A percentile compares a stretch with the other conserved stretches of the same genome.
Conservation (phyloP, 192 early-diverging fungal species). For the Coemansia sp. region DNA sequence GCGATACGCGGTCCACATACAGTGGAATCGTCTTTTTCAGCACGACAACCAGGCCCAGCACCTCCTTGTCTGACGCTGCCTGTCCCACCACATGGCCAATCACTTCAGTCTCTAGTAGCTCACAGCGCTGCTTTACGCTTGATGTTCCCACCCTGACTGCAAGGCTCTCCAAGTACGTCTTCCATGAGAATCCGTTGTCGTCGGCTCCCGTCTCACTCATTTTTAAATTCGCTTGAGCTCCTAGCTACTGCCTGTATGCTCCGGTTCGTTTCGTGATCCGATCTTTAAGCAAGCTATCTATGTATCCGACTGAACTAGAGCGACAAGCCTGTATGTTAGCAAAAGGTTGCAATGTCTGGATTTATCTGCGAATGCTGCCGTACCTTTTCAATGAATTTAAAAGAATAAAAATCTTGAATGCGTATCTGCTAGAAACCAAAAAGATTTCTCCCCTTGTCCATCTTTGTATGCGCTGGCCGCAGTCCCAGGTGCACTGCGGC, state of each 20-base stretch:
- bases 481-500: not conserved
- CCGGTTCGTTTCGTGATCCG: not conserved
- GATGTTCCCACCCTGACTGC: conserved; percentile 54
- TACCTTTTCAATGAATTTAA: not conserved
- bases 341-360: too few relatives aligned
- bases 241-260: not conserved
- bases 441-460: not conserved
- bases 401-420: not conserved
- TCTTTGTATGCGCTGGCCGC: not conserved
- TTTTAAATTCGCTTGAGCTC: not conserved
- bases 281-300: too few relatives aligned
- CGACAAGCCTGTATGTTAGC: too few relatives aligned
- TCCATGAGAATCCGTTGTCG: conserved; percentile 54
- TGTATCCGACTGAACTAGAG: too few relatives aligned
- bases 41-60: conserved; percentile 51
- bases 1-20: conserved; percentile 69
- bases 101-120: conserved; percentile 53
- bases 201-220: conserved; percentile 19
- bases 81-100: conserved; percentile 27
- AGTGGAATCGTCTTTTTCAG: conserved; percentile 63
- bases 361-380: too few relatives aligned
- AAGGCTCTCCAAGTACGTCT: conserved; percentile 57
- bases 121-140: conserved; percentile 55
- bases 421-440: not conserved
- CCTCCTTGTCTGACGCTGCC: conserved; percentile 39